These are phyloP conservation scores for Carex arenaria DNA, from an alignment of 202 grass and related monocot genomes.

Conservation along the genomic window DNA sequence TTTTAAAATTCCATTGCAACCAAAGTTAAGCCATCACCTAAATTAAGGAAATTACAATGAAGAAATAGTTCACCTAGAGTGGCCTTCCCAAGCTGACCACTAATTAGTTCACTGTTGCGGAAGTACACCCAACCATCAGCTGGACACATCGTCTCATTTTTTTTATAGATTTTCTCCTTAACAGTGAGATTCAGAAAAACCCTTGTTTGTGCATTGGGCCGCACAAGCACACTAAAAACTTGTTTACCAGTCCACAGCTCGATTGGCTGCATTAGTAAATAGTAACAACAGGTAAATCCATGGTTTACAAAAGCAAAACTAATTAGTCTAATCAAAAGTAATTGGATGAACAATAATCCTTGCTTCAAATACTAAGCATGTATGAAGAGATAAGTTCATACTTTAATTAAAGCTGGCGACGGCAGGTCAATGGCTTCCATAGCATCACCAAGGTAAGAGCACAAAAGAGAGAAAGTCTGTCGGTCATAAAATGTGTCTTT, in stretches of 20 bases:
- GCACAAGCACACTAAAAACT: slow-evolving; percentile 82
- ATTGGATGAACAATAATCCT: slow-evolving; percentile 5
- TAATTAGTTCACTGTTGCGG: slow-evolving; percentile 89
- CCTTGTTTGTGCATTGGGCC: slow-evolving; percentile 74
- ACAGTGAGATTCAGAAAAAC: slow-evolving; percentile 91
- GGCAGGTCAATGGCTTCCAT: slow-evolving; percentile 88
- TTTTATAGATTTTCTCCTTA: slow-evolving; percentile 67
- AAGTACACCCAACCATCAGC: slow-evolving; percentile 85
- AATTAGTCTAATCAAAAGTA: slow-evolving; percentile 4
- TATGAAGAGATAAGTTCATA: slow-evolving; percentile 23
- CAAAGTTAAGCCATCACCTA: neutral
- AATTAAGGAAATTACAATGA: neutral
- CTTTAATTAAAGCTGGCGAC: slow-evolving; percentile 78
- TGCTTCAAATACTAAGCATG: slow-evolving; percentile 24
- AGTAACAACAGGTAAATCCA: neutral
- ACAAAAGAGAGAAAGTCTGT: slow-evolving; percentile 68
- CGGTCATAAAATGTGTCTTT: slow-evolving; percentile 92
- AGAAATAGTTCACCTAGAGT: slow-evolving; percentile 68
- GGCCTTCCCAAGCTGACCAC: slow-evolving; percentile 77
- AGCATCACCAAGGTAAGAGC: slow-evolving; percentile 85
- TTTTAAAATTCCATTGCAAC: neutral
- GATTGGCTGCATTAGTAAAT: slow-evolving; percentile 55
- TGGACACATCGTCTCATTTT: slow-evolving; percentile 72
- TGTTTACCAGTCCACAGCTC: slow-evolving; percentile 99
- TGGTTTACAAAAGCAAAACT: slow-evolving; percentile 18